phyloP scores from a whole-genome alignment of 805 yeast genomes.

The Lipomyces lipofer region DNA sequence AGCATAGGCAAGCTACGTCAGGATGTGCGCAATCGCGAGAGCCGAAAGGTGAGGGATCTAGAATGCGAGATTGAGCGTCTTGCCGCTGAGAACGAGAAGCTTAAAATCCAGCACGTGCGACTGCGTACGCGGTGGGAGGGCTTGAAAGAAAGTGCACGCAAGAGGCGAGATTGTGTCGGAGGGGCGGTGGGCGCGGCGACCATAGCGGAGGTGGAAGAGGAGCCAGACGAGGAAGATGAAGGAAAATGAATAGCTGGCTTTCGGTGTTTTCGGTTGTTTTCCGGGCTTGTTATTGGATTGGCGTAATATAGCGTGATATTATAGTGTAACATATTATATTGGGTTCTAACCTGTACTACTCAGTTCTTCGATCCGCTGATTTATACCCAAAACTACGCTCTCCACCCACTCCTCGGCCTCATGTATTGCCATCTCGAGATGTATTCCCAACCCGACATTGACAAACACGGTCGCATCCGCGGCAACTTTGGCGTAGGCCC shows the following conservation, averaged over 20 bases:
- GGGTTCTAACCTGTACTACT: too few relatives aligned
- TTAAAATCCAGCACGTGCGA: constrained; percentile 53
- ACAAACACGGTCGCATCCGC: constrained; percentile 8
- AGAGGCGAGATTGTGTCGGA: constrained; percentile 39
- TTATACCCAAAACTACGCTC: not conserved
- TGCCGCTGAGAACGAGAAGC: constrained; percentile 46
- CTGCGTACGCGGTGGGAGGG: constrained; percentile 66
- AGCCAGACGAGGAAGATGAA: constrained; percentile 8
- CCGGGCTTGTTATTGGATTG: too few relatives aligned
- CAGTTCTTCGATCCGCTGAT: not conserved
- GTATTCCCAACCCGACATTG: constrained; percentile 16
- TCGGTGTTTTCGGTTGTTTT: too few relatives aligned
- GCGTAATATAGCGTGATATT: too few relatives aligned
- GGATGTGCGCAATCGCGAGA: constrained; percentile 46
- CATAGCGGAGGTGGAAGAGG: constrained; percentile 5
- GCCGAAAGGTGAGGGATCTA: constrained; percentile 40
- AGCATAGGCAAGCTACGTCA: constrained; percentile 39
- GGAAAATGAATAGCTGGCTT: not conserved
- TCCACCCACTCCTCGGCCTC: constrained; percentile 13
- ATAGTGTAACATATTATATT: too few relatives aligned
- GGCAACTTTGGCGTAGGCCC: constrained; percentile 15
- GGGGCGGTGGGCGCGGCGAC: not conserved
- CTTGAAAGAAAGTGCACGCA: constrained; percentile 63
- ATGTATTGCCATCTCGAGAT: constrained; percentile 13
- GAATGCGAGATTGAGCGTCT: constrained; percentile 44